Evolutionary conservation across 1,284 basidiomycete species (phyloP), one percentile per base, ranked within the genome.

Genomic region (Puccinia sorghi): DNA sequence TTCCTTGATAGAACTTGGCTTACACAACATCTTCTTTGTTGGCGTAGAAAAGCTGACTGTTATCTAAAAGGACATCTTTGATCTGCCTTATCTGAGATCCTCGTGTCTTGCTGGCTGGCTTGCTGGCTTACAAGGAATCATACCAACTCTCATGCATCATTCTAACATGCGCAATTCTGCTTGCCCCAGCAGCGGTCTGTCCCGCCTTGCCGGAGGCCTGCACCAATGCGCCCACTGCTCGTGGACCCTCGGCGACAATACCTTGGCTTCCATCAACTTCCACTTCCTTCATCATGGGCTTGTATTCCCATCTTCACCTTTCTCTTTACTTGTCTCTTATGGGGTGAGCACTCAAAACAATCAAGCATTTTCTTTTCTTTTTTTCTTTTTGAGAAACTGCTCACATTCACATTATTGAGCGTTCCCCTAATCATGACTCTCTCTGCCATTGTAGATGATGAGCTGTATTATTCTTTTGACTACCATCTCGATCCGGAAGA

Each of bases 11-110:
- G 54, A 50, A 27, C 48, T 72, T 15, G 71, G 71, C 20, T 1
- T 72, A 57, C 71, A 72, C n/a, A 37, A 72, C 15, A 4, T 72
- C 12, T 39, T 41, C 37, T 59, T 72, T 27, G 7, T 72, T n/a
- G 37, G 48, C 22, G 1, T 54, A 37, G 71, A 20, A 41, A 17
- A 52, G 7, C 4, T 39, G n/a, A 41, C 50, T 15, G 25, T 7
- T 20, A 56, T 72, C 15, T 72, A 59, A 32, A 3, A 59, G 12
- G 25, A 27, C 4, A 72, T 72, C 54, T 72, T 72, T 32, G 22
- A 41, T n/a, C 32, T 72, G 13, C 54, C 54, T 9, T 22, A 41
- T 52, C 52, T 72, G 7, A 57, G 12, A 9, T 32, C 71, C 5
- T 56, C 59, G 37, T 27, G 39, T n/a, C 54, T 72, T 15, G 37